Percentiles rank a stretch among this genome's conserved stretches.
Conservation (phyloP, 371 early-diverging fungal genomes). For the Blyttiomyces sp. region DNA sequence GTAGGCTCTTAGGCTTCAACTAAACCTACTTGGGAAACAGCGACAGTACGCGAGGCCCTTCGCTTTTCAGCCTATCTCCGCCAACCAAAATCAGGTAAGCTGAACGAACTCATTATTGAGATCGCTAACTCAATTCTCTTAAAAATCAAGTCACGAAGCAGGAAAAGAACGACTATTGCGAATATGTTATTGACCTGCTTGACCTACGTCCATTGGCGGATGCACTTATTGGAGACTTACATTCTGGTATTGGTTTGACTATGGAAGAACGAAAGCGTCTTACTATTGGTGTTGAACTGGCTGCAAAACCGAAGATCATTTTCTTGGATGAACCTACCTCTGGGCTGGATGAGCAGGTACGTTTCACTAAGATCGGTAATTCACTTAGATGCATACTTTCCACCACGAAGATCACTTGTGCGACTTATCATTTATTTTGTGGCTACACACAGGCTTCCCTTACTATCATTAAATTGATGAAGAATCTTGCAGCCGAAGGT, state of each 20-base stretch:
- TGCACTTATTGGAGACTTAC: slow-evolving; percentile 21
- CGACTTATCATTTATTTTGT: slow-evolving; percentile 51
- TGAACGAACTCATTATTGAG: not conserved
- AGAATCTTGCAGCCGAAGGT: slow-evolving; percentile 64
- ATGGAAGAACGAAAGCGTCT: slow-evolving; percentile 55
- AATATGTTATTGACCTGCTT: slow-evolving; percentile 25
- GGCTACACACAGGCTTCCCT: slow-evolving; percentile 64
- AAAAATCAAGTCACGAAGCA: slow-evolving; percentile 48
- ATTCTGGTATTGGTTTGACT: slow-evolving; percentile 29
- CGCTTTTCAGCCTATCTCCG: slow-evolving; percentile 80
- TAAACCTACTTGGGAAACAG: slow-evolving; percentile 15
- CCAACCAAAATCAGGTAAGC: slow-evolving; percentile 54
- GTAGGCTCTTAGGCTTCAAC: not conserved
- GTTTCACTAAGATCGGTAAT: slow-evolving; percentile 81
- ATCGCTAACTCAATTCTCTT: slow-evolving; percentile 38
- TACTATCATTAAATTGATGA: slow-evolving; percentile 65
- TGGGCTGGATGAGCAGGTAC: slow-evolving; percentile 68
- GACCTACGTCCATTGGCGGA: slow-evolving; percentile 27
- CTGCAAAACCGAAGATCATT: slow-evolving; percentile 41
- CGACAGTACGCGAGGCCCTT: slow-evolving; percentile 86
- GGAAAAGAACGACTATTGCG: slow-evolving; percentile 57
- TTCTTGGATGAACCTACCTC: slow-evolving; percentile 55
- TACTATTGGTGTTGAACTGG: slow-evolving; percentile 47
- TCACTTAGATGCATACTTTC: slow-evolving; percentile 59
- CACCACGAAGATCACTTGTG: slow-evolving; percentile 88